A percentile compares a stretch with the other conserved stretches of the same genome.
phyloP scores from a whole-genome alignment of 495 filamentous ascomycete genomes.

The Penicillium macrosclerotiorum region DNA sequence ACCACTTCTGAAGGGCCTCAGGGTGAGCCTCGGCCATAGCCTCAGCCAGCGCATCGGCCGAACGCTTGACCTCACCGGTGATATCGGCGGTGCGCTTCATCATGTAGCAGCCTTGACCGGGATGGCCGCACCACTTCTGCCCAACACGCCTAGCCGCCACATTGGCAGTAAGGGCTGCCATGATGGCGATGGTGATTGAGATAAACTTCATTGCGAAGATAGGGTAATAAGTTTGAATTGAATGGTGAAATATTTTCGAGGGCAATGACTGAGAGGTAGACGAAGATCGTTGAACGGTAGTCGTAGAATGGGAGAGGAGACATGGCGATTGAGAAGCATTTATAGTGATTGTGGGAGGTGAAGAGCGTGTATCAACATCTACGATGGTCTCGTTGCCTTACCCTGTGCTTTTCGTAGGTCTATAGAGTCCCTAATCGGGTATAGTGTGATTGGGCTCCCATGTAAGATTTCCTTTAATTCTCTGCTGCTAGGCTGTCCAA shows the following conservation, averaged over 20 bases:
- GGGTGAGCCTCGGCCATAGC: conserved; percentile 36
- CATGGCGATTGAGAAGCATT: not conserved
- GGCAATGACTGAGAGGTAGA: conserved; percentile 12
- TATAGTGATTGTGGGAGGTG: not conserved
- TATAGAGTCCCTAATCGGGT: no score
- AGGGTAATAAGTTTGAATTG: conserved; percentile 8
- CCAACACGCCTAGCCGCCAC: conserved; percentile 23
- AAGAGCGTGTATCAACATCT: not conserved
- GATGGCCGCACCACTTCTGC: conserved; percentile 32
- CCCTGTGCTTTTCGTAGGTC: no score
- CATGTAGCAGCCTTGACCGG: conserved; percentile 29
- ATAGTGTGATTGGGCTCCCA: no score
- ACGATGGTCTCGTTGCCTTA: not conserved
- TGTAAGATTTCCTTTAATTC: no score
- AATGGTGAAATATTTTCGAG: conserved; percentile 1
- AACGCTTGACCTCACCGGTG: conserved; percentile 43
- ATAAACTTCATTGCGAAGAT: conserved; percentile 48
- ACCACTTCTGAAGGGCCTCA: conserved; percentile 36
- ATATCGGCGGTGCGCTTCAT: conserved; percentile 34
- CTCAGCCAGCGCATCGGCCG: conserved; percentile 49
- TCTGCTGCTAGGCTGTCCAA: no score
- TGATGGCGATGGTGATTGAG: conserved; percentile 33
- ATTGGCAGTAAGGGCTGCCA: conserved; percentile 37
- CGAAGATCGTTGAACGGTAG: conserved; percentile 8
- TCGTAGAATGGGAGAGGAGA: conserved; percentile 7